Evolutionary conservation across 2,329 filamentous ascomycete genomes (phyloP).

Genomic region (Fusarium veterinarium): DNA sequence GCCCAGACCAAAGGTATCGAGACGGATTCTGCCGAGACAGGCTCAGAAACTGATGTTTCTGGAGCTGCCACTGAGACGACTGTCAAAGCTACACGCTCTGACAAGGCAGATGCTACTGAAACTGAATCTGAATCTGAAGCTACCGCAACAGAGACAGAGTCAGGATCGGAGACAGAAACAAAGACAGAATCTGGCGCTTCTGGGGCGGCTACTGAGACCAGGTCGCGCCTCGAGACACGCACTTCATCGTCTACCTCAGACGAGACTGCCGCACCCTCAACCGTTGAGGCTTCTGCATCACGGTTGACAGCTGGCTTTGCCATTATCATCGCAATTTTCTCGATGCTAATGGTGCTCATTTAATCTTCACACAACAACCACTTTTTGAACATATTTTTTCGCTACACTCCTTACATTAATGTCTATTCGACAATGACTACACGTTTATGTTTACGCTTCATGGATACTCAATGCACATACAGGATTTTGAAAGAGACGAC

Average conservation of each 20-base stretch:
- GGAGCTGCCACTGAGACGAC: conserved; percentile 15
- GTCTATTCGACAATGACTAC: conserved; percentile 29
- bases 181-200: conserved; percentile 4
- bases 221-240: conserved; percentile 35
- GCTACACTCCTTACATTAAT: conserved; percentile 43
- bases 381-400: conserved; percentile 24
- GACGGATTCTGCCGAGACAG: conserved; percentile 4
- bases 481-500: background rate
- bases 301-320: conserved; percentile 32
- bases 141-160: background rate
- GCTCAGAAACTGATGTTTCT: conserved; percentile 5
- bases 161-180: background rate
- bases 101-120: conserved; percentile 4
- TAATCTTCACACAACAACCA: conserved; percentile 30
- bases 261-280: conserved; percentile 26
- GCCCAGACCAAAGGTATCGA: conserved; percentile 6
- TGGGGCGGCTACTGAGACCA: conserved; percentile 1
- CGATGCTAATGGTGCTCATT: conserved; percentile 36
- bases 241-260: conserved; percentile 25
- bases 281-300: conserved; percentile 35
- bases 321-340: conserved; percentile 34
- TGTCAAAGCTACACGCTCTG: conserved; percentile 3
- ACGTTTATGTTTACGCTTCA: conserved; percentile 32
- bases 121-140: background rate
- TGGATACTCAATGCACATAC: conserved; percentile 35